Evolutionary conservation across 2,329 filamentous ascomycete species (phyloP), one percentile per base, ranked within the genome.

Genomic region (Phaeosphaeria sp.): DNA sequence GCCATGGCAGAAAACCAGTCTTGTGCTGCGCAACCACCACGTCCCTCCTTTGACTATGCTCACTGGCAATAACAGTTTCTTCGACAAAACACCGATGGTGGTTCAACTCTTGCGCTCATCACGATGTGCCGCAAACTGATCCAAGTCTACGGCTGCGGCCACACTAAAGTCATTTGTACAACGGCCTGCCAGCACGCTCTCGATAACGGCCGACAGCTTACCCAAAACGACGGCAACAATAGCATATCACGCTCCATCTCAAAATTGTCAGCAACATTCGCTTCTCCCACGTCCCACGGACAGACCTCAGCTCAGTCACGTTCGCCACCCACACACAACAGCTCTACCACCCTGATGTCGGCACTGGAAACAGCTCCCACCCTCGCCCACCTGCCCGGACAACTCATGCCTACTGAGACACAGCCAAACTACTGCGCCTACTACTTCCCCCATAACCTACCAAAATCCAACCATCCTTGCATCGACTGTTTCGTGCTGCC

Each of bases 61-160:
- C 20, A 9, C 36, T 13, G 30, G 30, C 11, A 3, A 18, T 21
- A 18, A 41, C 30, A 39, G 20, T 39, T 20, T 39, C 20, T 18
- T 30, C n/a, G 17, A 49, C 22, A n/a, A 18, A 10, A 6, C 30
- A 41, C 9, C 23, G 25, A 39, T 5, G 17, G 2, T 25, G 25
- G 2, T 30, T 20, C 17, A 20, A 23, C 20, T 23, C 42, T 43
- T 20, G n/a, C 41, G n/a, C 10, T 3, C 4, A 7, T 15, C 2
- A 39, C 17, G 2, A 73, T 72, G 72, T 74, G 72, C 56, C 54
- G 66, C 30, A 64, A 66, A 30, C 64, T 72, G 23, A 17, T 69
- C 51, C 68, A 74, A 56, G 43, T 64, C 48, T 69, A 67, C 56
- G 61, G 61, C 53, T 75, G 73, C 56, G 52, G 58, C 23, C 65